Evolutionary conservation across 192 early-diverging fungal species (phyloP).

Genomic region (Physocladia obscura): DNA sequence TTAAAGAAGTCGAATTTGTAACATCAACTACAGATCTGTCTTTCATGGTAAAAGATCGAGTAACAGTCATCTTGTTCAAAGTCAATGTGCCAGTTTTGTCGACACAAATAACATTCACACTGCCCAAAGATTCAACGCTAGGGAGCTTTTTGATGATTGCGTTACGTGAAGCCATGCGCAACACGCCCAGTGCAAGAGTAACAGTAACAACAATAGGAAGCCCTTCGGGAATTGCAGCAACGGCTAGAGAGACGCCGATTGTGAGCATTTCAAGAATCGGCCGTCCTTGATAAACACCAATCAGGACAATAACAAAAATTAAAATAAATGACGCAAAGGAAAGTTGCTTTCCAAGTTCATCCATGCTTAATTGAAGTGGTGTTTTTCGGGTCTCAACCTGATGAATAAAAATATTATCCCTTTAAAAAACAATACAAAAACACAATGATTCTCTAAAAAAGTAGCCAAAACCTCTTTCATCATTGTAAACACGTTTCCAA

Average conservation of each 20-base stretch:
- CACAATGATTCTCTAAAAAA: too few species aligned
- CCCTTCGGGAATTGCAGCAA: conserved; percentile 98
- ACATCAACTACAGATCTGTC: conserved; percentile 45
- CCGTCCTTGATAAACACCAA: conserved; percentile 87
- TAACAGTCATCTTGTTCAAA: conserved; percentile 92
- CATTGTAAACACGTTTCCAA: conserved; percentile 91
- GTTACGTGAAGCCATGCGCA: conserved; percentile 86
- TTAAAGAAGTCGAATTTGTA: conserved; percentile 40
- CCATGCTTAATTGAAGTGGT: conserved; percentile 92
- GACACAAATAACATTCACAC: conserved; percentile 92
- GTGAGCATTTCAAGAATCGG: conserved; percentile 94
- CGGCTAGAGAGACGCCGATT: conserved; percentile 89
- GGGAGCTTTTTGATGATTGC: conserved; percentile 95
- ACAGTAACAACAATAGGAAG: conserved; percentile 96
- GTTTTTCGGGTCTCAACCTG: conserved; percentile 84
- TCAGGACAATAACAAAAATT: conserved; percentile 79
- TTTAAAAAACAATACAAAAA: not conserved
- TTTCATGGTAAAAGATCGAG: conserved; percentile 69
- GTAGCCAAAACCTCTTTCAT: conserved; percentile 86
- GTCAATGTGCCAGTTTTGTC: conserved; percentile 99
- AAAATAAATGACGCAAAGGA: conserved; percentile 83
- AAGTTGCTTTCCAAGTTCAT: conserved; percentile 84
- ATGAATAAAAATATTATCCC: not conserved
- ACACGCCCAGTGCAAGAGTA: conserved; percentile 88
- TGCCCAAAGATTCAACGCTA: conserved; percentile 89